phyloP scores from a whole-genome alignment of 1,284 basidiomycete species.

The Cryptococcus maquisensis region DNA sequence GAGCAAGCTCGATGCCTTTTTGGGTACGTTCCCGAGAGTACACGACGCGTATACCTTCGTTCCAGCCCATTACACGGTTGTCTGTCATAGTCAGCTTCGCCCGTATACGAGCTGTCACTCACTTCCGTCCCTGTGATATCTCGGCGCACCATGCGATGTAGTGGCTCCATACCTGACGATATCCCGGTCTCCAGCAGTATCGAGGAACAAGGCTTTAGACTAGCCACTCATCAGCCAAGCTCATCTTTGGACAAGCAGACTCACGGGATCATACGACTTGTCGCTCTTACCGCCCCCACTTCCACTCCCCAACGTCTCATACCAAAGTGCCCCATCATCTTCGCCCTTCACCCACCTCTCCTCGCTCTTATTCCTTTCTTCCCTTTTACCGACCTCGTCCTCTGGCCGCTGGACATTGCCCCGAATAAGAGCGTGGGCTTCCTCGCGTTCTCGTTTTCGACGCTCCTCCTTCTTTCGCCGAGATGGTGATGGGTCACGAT shows the following conservation, averaged over 20 bases:
- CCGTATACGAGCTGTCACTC: conserved; percentile 3
- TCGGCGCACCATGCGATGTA: conserved; percentile 21
- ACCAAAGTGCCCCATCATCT: conserved; percentile 29
- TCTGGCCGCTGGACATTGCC: neutral
- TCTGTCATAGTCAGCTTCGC: conserved; percentile 9
- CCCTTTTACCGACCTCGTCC: neutral
- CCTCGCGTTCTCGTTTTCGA: conserved; percentile 9
- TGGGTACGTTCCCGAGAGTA: conserved; percentile 24
- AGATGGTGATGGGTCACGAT: conserved; percentile 9
- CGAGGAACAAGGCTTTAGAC: conserved; percentile 23
- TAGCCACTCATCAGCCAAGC: neutral
- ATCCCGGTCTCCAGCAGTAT: conserved; percentile 33
- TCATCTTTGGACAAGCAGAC: neutral
- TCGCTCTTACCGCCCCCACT: neutral
- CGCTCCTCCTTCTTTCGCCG: conserved; percentile 11
- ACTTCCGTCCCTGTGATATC: conserved; percentile 30
- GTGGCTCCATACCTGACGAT: conserved; percentile 19
- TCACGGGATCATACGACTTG: conserved; percentile 14
- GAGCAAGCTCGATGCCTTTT: conserved; percentile 33
- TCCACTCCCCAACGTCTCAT: conserved; percentile 14
- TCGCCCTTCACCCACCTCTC: conserved; percentile 4
- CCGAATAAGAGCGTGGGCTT: conserved; percentile 12
- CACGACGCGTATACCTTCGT: conserved; percentile 25
- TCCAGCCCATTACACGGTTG: conserved; percentile 24
- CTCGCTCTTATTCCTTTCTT: conserved; percentile 3